These are phyloP conservation scores for Globisporangium echinulatum DNA, from an alignment of 352 stramenopile species.

Conservation along the genomic window DNA sequence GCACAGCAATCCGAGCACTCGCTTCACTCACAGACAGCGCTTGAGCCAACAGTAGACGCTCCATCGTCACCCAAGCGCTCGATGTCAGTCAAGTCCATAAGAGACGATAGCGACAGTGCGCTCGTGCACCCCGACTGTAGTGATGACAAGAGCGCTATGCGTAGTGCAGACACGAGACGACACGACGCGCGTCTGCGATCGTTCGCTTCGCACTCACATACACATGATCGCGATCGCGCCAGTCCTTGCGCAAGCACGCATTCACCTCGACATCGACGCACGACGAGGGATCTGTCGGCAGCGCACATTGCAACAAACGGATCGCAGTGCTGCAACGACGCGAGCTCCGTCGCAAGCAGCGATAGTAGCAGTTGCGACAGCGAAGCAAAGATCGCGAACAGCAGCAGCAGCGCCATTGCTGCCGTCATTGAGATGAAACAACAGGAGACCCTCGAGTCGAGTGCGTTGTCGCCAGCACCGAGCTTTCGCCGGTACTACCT, in stretches of 20 bases:
- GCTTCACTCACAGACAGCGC: background rate
- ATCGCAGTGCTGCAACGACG: background rate
- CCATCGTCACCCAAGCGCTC: background rate
- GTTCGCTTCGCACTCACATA: background rate
- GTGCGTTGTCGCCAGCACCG: constrained; percentile 11
- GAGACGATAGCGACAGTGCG: background rate
- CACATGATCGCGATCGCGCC: background rate
- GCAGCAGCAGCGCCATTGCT: background rate
- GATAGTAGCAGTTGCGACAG: background rate
- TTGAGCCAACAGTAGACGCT: background rate
- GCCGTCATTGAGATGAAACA: constrained; percentile 7
- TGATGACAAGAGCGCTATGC: background rate
- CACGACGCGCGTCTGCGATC: too few species aligned
- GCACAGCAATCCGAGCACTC: background rate
- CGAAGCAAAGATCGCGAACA: background rate
- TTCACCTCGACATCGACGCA: background rate
- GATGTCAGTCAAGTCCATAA: background rate
- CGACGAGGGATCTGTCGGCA: constrained; percentile 5
- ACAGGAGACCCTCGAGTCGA: constrained; percentile 15
- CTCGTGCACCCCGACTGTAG: background rate
- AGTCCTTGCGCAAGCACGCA: background rate
- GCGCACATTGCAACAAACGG: background rate
- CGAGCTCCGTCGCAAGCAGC: background rate
- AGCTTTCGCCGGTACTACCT: constrained; percentile 40
- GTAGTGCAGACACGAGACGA: background rate